These are phyloP conservation scores for Geranium brycei DNA, from an alignment of 345 rosid species.

Conservation along the genomic window DNA sequence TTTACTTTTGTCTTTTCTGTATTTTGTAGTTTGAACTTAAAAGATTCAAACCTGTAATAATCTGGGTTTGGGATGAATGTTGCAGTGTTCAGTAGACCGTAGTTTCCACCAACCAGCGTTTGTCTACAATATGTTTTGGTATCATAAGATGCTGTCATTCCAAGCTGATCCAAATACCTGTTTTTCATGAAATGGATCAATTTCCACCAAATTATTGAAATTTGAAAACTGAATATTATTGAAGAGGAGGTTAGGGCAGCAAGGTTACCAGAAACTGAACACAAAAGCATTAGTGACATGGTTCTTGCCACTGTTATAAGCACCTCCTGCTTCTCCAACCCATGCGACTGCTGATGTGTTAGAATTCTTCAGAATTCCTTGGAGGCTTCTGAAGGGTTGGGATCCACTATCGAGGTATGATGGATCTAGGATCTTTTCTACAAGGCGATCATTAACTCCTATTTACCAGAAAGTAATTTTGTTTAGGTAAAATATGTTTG, in stretches of 20 bases:
- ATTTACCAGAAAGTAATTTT: not conserved
- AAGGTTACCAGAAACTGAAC: slow-evolving; percentile 42
- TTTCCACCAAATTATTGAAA: not conserved
- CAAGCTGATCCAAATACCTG: slow-evolving; percentile 55
- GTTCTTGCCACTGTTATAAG: slow-evolving; percentile 42
- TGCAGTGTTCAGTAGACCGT: slow-evolving; percentile 34
- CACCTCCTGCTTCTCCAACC: slow-evolving; percentile 64
- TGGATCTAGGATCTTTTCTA: slow-evolving; percentile 35
- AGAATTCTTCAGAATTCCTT: slow-evolving; percentile 23
- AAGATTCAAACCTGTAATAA: slow-evolving; percentile 24
- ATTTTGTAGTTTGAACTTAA: not conserved
- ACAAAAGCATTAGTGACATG: slow-evolving; percentile 42
- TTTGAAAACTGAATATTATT: not conserved
- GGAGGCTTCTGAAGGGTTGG: slow-evolving; percentile 18
- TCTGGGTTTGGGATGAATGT: slow-evolving; percentile 42
- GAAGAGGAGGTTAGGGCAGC: not conserved
- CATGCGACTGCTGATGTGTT: slow-evolving; percentile 40
- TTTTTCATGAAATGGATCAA: not conserved
- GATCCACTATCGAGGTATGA: slow-evolving; percentile 26
- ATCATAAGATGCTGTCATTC: slow-evolving; percentile 35
- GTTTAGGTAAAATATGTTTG: not conserved
- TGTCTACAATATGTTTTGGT: slow-evolving; percentile 49
- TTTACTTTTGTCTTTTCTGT: too few species aligned
- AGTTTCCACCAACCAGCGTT: slow-evolving; percentile 43
- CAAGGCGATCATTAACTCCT: slow-evolving; percentile 36